Evolutionary conservation across 2,329 filamentous ascomycete genomes (phyloP), one percentile per base, ranked within the genome.

Genomic region (Parafenestella ontariensis): DNA sequence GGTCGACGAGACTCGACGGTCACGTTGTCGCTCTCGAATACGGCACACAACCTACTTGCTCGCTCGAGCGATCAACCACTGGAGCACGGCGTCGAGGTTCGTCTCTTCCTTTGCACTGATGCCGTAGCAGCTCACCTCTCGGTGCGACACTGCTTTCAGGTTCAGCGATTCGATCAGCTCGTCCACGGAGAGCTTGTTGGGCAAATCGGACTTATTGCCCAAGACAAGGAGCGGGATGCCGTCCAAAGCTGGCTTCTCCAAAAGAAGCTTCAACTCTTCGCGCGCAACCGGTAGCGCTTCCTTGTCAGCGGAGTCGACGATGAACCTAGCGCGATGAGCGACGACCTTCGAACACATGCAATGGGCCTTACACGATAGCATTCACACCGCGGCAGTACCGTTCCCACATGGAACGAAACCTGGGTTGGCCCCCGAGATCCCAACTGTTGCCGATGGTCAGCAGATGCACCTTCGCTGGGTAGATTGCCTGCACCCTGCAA

Each of bases 401-500:
- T 82, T 99, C 95, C 95, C 95, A 99, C 95, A 99, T 99, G 66
- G 91, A 91, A 72, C 95, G 90, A 81, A 98, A 99, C 64, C 94
- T 87, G 68, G 95, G 94, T 79, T 99, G 95, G 49, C 95, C 95
- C 67, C 95, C 95, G 62, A 99, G 87, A 81, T 99, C 95, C 95
- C 95, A 99, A 79, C 86, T 88, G 66, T 62, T 58, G 64, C 58
- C 61, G 56, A 53, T 74, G 70, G 75, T 76, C 72, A 75, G 72
- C 71, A 68, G 71, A 66, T 62, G 61, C 59, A 59, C 56, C 50
- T 52, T 54, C 48, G 59, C 64, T 58, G 58, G 68, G 63, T 61
- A 69, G 53, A 66, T 66, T 68, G 62, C 62, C 61, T 62, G 61
- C 63, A 66, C 59, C 62, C 64, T 63, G 64, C 65, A 66, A 63